Conservation (phyloP, 768 basidiomycete species). For the Paxillus ammoniavirescens region DNA sequence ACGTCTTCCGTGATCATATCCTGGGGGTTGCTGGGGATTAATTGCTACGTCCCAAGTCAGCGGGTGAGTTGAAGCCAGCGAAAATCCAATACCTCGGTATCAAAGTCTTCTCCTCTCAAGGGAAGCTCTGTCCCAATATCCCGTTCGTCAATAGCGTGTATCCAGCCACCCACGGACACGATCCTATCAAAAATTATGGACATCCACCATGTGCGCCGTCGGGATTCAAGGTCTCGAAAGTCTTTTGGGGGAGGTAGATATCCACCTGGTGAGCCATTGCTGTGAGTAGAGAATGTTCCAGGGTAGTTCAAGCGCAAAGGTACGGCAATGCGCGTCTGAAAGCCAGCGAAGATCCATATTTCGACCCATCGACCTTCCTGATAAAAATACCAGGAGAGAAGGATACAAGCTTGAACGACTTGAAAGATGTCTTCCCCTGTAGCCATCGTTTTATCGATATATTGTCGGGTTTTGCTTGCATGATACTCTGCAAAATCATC, state of each 20-base stretch:
- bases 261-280: constrained; percentile 66
- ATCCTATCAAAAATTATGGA: constrained; percentile 84
- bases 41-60: constrained; percentile 40
- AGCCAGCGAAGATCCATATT: constrained; percentile 88
- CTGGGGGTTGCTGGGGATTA: constrained; percentile 73
- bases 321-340: constrained; percentile 78
- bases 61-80: constrained; percentile 1
- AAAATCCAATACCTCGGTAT: constrained; percentile 54
- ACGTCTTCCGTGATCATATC: constrained; percentile 61
- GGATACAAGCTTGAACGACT: constrained; percentile 83
- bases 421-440: constrained; percentile 84
- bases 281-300: constrained; percentile 74
- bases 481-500: constrained; percentile 88
- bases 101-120: constrained; percentile 71
- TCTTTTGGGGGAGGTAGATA: constrained; percentile 81
- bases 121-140: constrained; percentile 86
- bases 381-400: constrained; percentile 90
- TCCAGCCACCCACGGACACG: constrained; percentile 79
- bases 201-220: constrained; percentile 91
- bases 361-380: constrained; percentile 89
- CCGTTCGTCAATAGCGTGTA: constrained; percentile 80
- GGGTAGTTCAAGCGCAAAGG: constrained; percentile 84
- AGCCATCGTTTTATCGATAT: constrained; percentile 89
- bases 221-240: constrained; percentile 69
- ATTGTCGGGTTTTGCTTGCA: constrained; percentile 81